Conservation (phyloP, 805 yeast genomes). For the Naumovozyma castellii region DNA sequence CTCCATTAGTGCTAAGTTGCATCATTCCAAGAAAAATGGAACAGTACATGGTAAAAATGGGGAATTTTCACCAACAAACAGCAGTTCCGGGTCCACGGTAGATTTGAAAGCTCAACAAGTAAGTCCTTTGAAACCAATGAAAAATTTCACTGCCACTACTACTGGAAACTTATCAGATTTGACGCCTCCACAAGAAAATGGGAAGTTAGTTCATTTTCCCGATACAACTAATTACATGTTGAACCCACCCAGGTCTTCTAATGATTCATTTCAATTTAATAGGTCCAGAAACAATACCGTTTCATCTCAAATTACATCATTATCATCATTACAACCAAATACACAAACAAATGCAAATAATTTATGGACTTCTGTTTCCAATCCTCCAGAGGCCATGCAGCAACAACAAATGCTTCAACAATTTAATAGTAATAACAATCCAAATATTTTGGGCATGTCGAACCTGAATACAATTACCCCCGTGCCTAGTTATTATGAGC, state of each 20-base stretch:
- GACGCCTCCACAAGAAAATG: constrained; percentile 25
- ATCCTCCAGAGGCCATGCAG: constrained; percentile 14
- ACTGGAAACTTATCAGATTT: constrained; percentile 14
- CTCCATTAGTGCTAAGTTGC: constrained; percentile 31
- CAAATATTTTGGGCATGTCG: neutral
- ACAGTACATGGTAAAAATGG: constrained; percentile 14
- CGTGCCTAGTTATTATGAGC: constrained; percentile 1
- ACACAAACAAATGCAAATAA: constrained; percentile 16
- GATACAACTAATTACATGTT: constrained; percentile 17
- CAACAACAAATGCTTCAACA: constrained; percentile 14
- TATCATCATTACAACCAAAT: constrained; percentile 19
- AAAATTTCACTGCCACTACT: constrained; percentile 10
- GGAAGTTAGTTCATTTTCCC: constrained; percentile 22
- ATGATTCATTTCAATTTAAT: constrained; percentile 23
- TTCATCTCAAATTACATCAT: constrained; percentile 29
- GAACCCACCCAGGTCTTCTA: constrained; percentile 24
- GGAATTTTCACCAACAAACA: constrained; percentile 6
- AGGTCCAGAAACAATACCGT: constrained; percentile 30
- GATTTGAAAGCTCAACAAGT: constrained; percentile 7
- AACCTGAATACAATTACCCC: constrained; percentile 1
- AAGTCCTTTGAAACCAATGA: constrained; percentile 5
- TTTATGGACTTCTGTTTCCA: constrained; percentile 20
- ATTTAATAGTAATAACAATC: constrained; percentile 3
- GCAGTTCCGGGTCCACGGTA: constrained; percentile 7
- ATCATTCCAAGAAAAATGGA: constrained; percentile 13